phyloP scores from a whole-genome alignment of 2,329 filamentous ascomycete species.

The Colletotrichum neosansevieriae region DNA sequence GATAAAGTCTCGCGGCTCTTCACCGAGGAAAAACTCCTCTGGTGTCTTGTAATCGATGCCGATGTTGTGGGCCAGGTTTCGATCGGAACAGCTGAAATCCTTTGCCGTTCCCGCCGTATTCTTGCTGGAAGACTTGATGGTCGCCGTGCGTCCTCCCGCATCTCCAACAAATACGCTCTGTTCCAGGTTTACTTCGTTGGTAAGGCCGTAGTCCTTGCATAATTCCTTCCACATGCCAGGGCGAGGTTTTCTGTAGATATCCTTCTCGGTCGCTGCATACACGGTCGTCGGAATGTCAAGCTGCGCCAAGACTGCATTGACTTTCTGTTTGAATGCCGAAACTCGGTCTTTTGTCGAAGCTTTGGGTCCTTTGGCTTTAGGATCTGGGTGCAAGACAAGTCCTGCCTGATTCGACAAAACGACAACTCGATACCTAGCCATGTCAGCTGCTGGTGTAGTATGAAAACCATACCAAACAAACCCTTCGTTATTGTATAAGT shows the following conservation, averaged over 20 bases:
- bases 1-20: constrained; percentile 73
- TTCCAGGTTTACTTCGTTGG: constrained; percentile 73
- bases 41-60: constrained; percentile 86
- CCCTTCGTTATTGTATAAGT: constrained; percentile 76
- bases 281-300: constrained; percentile 82
- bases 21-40: constrained; percentile 88
- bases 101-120: constrained; percentile 52
- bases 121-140: constrained; percentile 46
- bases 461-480: constrained; percentile 49
- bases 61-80: constrained; percentile 88
- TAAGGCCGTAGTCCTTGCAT: constrained; percentile 69
- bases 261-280: constrained; percentile 88
- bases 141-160: constrained; percentile 74
- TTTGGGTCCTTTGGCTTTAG: constrained; percentile 75
- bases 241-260: constrained; percentile 88
- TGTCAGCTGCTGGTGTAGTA: neutral
- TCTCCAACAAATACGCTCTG: constrained; percentile 91
- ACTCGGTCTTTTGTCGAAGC: constrained; percentile 71
- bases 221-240: constrained; percentile 85
- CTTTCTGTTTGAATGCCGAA: constrained; percentile 85
- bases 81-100: constrained; percentile 75
- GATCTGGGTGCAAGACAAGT: constrained; percentile 78
- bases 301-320: constrained; percentile 74
- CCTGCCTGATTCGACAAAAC: constrained; percentile 92
- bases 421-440: constrained; percentile 75